Conservation (phyloP, 208 protist species). For the Lotmaria passim region DNA sequence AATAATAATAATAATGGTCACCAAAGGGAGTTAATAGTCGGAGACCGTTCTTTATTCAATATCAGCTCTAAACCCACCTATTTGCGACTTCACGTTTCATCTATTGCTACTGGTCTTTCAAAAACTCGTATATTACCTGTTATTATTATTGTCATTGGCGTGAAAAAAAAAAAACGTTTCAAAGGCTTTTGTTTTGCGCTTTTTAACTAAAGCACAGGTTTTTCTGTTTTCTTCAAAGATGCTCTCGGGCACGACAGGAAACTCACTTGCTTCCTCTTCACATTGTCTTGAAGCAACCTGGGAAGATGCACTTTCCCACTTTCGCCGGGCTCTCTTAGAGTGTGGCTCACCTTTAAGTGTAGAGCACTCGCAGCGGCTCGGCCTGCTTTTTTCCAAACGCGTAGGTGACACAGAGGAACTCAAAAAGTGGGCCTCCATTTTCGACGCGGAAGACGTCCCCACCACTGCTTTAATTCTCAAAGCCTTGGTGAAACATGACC, state of each 20-base stretch:
- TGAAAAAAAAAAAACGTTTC: not conserved
- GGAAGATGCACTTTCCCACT: constrained; percentile 54
- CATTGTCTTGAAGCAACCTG: constrained; percentile 45
- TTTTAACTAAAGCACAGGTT: not conserved
- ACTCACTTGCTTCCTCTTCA: constrained; percentile 30
- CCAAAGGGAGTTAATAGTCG: too few species aligned
- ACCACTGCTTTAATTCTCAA: constrained; percentile 64
- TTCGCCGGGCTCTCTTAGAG: constrained; percentile 65
- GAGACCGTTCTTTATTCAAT: too few species aligned
- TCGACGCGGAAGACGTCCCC: constrained; percentile 61
- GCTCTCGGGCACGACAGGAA: constrained; percentile 7
- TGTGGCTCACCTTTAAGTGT: constrained; percentile 55
- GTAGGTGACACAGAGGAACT: constrained; percentile 41
- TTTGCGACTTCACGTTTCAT: too few species aligned
- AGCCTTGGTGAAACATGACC: constrained; percentile 61
- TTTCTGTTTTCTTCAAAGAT: constrained; percentile 28
- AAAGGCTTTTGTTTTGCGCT: constrained; percentile 4
- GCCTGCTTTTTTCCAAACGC: constrained; percentile 57
- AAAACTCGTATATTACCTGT: not conserved
- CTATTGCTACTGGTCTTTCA: too few species aligned
- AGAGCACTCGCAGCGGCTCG: constrained; percentile 69
- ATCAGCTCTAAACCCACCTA: too few species aligned
- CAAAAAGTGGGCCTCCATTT: constrained; percentile 57
- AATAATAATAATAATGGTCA: too few species aligned
- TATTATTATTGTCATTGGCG: constrained; percentile 11